Base-by-base conservation (phyloP, 768 basidiomycete species). In the Tremella fuciformis region DNA sequence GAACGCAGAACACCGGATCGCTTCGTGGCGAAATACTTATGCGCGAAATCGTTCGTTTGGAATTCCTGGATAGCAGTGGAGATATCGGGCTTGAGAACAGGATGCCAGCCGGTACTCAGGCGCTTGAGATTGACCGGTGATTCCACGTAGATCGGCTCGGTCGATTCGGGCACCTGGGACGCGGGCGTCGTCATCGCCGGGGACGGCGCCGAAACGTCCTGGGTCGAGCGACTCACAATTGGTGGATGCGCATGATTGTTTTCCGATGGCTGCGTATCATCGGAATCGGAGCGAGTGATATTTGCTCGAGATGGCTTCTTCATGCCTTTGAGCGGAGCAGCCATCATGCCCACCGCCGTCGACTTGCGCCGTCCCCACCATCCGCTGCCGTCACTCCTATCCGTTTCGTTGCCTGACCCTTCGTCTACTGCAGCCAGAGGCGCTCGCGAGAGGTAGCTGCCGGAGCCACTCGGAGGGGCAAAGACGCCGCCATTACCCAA, bases 11-110 rank as follows among this genome's bases (percentile, higher is more conserved):
- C 86, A 0, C 92, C 92, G 8, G 85, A 88, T n/a, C 86, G 83
- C 67, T 91, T 89, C 0, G 86, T 91, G 16, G 91, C 88, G 72
- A 97, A 93, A 74, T 93, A 94, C 64, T 85, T 86, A 47, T 81
- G 81, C 37, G 92, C 90, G 74, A 88, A 96, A 38, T 90, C 87
- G 0, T 87, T 87, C 69, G 89, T 84, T 3, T 86, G 85, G 76
- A 94, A 93, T 63, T 87, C 87, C 65, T 88, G 85, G 41, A 94
- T 94, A 65, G 92, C 89, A 25, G 84, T 84, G 1, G 85, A 86
- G 40, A 93, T 84, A 57, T 87, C 88, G 25, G 85, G 80, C 0
- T 91, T 91, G 22, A 94, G 81, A 15, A 85, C 82, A 8, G 87
- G 90, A 70, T 88, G 86, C 44, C 83, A 84, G 48, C 56, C 56